phyloP scores from a whole-genome alignment of 768 basidiomycete genomes.

The Tephrocybe rancida region DNA sequence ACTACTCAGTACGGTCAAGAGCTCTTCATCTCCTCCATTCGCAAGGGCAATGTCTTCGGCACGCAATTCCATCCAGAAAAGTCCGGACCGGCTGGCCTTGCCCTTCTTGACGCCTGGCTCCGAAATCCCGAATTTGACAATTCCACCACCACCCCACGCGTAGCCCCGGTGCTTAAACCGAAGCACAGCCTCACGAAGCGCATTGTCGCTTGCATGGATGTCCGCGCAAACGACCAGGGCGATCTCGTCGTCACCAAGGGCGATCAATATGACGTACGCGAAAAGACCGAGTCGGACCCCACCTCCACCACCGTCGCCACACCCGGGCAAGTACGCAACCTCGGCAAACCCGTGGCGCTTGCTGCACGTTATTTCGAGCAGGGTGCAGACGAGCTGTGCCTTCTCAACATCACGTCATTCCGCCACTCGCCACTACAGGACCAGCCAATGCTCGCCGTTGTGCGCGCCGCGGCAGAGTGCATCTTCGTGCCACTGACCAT shows the following conservation, averaged over 20 bases:
- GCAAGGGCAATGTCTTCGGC: slow-evolving; percentile 83
- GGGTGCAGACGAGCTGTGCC: slow-evolving; percentile 95
- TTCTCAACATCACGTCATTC: slow-evolving; percentile 99
- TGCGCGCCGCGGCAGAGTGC: slow-evolving; percentile 83
- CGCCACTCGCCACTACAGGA: slow-evolving; percentile 93
- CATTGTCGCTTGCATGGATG: slow-evolving; percentile 96
- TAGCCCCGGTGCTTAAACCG: slow-evolving; percentile 41
- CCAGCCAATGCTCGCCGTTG: slow-evolving; percentile 98
- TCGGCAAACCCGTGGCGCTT: slow-evolving; percentile 95
- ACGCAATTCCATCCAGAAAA: slow-evolving; percentile 99
- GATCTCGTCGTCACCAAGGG: slow-evolving; percentile 99
- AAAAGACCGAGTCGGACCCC: slow-evolving; percentile 49
- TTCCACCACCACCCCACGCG: slow-evolving; percentile 32
- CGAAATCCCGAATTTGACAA: slow-evolving; percentile 46
- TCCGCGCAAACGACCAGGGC: slow-evolving; percentile 92
- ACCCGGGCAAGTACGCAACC: slow-evolving; percentile 87
- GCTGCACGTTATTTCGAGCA: slow-evolving; percentile 82
- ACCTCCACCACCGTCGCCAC: slow-evolving; percentile 37
- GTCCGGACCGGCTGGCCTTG: slow-evolving; percentile 85
- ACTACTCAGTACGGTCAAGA: slow-evolving; percentile 95
- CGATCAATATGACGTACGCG: slow-evolving; percentile 98
- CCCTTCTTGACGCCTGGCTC: slow-evolving; percentile 82
- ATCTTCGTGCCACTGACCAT: slow-evolving; percentile 98
- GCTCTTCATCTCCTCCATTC: slow-evolving; percentile 84
- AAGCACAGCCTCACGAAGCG: slow-evolving; percentile 85